Evolutionary conservation across 2,329 filamentous ascomycete species (phyloP).

Genomic region (Neurospora sp.): DNA sequence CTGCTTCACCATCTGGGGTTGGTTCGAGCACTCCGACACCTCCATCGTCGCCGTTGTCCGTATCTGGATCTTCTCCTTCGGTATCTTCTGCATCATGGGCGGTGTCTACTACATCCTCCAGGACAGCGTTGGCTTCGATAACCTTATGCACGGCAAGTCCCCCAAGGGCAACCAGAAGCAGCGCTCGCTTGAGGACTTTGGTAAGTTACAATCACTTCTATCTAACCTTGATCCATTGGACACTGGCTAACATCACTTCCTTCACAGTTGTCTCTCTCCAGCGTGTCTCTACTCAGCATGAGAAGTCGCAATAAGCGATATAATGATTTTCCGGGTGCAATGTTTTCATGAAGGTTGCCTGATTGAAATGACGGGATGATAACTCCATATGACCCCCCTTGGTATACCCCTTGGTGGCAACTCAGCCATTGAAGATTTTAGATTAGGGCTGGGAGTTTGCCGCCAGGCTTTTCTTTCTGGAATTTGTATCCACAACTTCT

Average conservation of each 20-base stretch:
- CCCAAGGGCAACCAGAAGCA: slow-evolving; percentile 75
- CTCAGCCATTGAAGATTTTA: slow-evolving; percentile 11
- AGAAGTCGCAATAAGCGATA: slow-evolving; percentile 62
- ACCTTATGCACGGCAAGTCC: slow-evolving; percentile 86
- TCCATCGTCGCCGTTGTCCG: slow-evolving; percentile 77
- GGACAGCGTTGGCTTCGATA: slow-evolving; percentile 73
- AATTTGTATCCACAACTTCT: slow-evolving; percentile 12
- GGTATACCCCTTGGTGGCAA: slow-evolving; percentile 8
- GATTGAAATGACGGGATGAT: slow-evolving; percentile 6
- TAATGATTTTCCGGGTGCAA: slow-evolving; percentile 7
- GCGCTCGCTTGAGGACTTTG: slow-evolving; percentile 79
- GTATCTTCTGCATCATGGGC: slow-evolving; percentile 73
- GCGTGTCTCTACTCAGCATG: slow-evolving; percentile 84
- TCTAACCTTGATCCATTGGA: not conserved
- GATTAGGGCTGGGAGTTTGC: slow-evolving; percentile 8
- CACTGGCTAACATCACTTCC: slow-evolving; percentile 35
- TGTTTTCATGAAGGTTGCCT: slow-evolving; percentile 8
- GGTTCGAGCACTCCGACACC: slow-evolving; percentile 62
- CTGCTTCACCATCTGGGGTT: slow-evolving; percentile 78
- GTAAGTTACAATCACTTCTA: slow-evolving; percentile 42
- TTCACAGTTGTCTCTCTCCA: slow-evolving; percentile 71
- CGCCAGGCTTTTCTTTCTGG: slow-evolving; percentile 11
- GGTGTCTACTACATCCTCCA: slow-evolving; percentile 71
- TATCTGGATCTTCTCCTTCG: slow-evolving; percentile 87
- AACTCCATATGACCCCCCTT: slow-evolving; percentile 1